Conservation (phyloP, 345 rosid species). For the Xanthoceras sorbifolium region DNA sequence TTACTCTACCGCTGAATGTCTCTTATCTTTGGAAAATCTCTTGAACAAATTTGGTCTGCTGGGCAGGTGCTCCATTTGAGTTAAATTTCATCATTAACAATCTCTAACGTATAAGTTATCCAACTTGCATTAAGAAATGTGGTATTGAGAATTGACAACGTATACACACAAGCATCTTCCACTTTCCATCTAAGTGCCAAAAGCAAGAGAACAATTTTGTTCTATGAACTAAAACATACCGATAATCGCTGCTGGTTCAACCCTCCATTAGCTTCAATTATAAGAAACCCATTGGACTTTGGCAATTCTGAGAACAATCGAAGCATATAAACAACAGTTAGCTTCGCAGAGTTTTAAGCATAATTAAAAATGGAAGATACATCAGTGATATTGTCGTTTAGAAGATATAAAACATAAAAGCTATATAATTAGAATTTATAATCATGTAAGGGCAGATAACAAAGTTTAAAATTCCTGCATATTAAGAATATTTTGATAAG, state of each 20-base stretch:
- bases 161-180: neutral
- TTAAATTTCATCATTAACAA: neutral
- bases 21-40: too few relatives aligned
- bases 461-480: neutral
- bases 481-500: neutral
- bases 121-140: neutral
- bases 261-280: slow-evolving; percentile 96
- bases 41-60: too few relatives aligned
- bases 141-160: neutral
- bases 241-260: slow-evolving; percentile 97
- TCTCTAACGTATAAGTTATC: neutral
- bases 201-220: slow-evolving; percentile 1
- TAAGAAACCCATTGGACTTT: slow-evolving; percentile 81
- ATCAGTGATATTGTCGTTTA: neutral
- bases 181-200: neutral
- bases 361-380: neutral
- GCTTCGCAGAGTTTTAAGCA: slow-evolving; percentile 9
- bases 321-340: slow-evolving; percentile 28
- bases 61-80: too few relatives aligned
- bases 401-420: neutral
- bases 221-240: slow-evolving; percentile 48
- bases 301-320: slow-evolving; percentile 52
- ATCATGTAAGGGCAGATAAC: neutral
- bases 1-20: too few relatives aligned
- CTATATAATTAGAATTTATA: neutral